Evolutionary conservation across 495 filamentous ascomycete genomes (phyloP), one percentile per base, ranked within the genome.

Genomic region (Penicillium cosmopolitanum): DNA sequence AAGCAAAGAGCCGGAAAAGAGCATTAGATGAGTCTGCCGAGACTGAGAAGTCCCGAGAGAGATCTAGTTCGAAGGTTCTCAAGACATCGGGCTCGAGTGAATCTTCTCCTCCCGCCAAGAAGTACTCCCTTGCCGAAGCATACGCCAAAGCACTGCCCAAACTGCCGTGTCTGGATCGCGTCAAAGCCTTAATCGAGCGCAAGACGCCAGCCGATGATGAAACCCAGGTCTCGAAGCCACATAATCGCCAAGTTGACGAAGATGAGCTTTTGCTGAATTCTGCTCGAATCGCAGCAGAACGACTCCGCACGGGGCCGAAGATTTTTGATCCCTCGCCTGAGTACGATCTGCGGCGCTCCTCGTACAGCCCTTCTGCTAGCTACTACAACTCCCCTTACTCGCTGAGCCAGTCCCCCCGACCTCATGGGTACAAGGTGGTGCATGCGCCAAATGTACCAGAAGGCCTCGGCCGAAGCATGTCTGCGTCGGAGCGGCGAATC

Each of bases 271-370:
- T 77, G 11, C 64, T 80, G 4, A 74, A 71, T 21, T 70, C 74
- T 7, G 77, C 77, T 11, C 76, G 77, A 4, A 80, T 80, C 16
- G 71, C 72, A 23, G 76, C 76, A 15, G 75, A 80, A 61, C 67
- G 73, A 12, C 50, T 80, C 8, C 63, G 72, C 33, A 74, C 60
- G 15, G 77, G 77, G 3, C 76, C 74, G 9, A 68, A 62, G 11
- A 66, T 78, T 34, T 60, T 73, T 7, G 73, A 76, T 44, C 42
- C 42, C 8, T 16, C 42, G n/a, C 9, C 42, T n/a, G 42, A 44
- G 15, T 18, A 44, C 31, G 65, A 69, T 28, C 58, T 58, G 5
- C 62, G 60, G 11, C 63, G 58, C 5, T 67, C 65, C 8, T 73
- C 71, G 8, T 70, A 67, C 31, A 71, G 63, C 53, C 66, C 66